Evolutionary conservation across 2,329 filamentous ascomycete species (phyloP), one percentile per base, ranked within the genome.

Genomic region (Sclerotinia sclerotiorum): DNA sequence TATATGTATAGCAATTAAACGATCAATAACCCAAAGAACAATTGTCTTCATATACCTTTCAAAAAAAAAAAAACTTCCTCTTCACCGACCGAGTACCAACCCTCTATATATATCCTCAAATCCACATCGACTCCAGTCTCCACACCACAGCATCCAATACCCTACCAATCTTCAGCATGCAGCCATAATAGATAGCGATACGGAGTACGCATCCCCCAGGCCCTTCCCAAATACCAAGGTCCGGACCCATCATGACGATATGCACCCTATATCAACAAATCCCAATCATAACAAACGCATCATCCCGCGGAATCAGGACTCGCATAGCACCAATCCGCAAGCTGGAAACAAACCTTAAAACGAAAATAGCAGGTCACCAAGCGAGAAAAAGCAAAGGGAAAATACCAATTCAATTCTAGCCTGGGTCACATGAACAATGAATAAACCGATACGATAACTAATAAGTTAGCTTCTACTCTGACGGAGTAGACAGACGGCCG

Each of bases 101-200:
- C 11, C 54, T 66, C 54, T 66, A 51, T 66, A 66, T 60, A 60
- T 66, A 66, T 66, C 54, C 11, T 66, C 63, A 57, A 19, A 27
- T 46, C 63, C 24, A 48, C 63, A 21, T n/a, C 35, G n/a, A 56
- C 19, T 32, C 24, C 62, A 65, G 35, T 56, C 35, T 56, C 63
- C 51, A 57, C 51, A 55, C 19, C 51, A 13, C 2, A 42, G 7
- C 35, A 35, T 35, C 8, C 35, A 7, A 2, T 8, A 65, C 19
- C 19, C 48, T n/a, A 42, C 49, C 61, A 19, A 57, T 21, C 46
- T 51, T 48, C 21, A 63, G 11, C 60, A 63, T 11, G 21, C n/a
- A n/a, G n/a, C 27, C 27, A 17, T n/a, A 44, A 17, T n/a, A 44
- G 13, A 10, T 32, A 21, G 19, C 15, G 32, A 65, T 35, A 35